Base-by-base conservation (phyloP, 2,329 filamentous ascomycete genomes). In the Chaetomiaceae sp. region DNA sequence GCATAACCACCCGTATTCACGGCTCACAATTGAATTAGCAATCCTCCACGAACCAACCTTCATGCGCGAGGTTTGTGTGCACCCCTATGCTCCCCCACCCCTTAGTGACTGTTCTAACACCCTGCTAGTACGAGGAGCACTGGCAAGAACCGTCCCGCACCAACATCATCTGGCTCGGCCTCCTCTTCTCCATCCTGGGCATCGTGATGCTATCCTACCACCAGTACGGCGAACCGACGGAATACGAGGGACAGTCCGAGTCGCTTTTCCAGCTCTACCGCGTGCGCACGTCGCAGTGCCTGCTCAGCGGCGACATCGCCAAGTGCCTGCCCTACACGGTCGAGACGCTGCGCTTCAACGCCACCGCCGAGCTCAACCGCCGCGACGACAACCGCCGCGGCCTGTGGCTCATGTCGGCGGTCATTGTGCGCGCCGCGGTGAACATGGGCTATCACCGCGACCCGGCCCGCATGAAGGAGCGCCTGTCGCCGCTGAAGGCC, bases 401-500 rank as follows among this genome's bases (percentile, higher is more conserved):
- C 10, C 68, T 75, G 3, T 62, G 77, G 56, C 67, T 76, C 22
- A 69, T 74, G 52, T 72, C 70, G 0, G 68, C 71, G 24, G 64
- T 76, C 43, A 68, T 74, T 32, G 69, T 75, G n/a, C 66, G 74
- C 4, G 56, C 75, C 15, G 74, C 73, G 4, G 74, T 77, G 68
- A 65, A 72, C 32, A 76, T 76, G 72, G 74, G 74, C 8, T 69
- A 75, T 44, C 74, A 77, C 55, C 65, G 73, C 41, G 74, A 76
- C 53, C 65, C 73, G 9, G 3, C 34, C 9, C 29, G 49, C 6
- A 41, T 33, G 6, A 40, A 38, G 11, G 43, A n/a, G n/a, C n/a
- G 27, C 20, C 68, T 77, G 47, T 65, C 71, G 3, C 64, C 67
- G 1, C 72, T 75, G 39, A 65, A 73, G 49, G 73, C 69, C 15